Evolutionary conservation across 345 rosid species (phyloP).

Genomic region (Aegle marmelos): DNA sequence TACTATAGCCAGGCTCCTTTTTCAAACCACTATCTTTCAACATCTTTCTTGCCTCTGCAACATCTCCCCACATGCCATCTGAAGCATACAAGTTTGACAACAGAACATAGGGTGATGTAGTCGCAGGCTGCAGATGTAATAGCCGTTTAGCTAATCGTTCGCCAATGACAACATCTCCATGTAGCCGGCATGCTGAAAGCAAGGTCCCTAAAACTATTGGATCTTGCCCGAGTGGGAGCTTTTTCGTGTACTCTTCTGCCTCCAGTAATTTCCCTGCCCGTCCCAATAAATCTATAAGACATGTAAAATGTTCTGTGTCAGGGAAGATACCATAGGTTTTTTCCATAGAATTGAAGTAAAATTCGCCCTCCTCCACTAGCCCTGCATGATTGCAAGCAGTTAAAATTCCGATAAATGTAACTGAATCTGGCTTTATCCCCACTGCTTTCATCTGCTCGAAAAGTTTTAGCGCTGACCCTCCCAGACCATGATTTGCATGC

Average conservation of each 20-base stretch:
- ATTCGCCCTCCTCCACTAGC: slow-evolving; percentile 48
- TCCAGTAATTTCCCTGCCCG: slow-evolving; percentile 54
- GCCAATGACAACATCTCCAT: slow-evolving; percentile 42
- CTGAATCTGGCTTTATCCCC: slow-evolving; percentile 47
- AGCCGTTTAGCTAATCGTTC: slow-evolving; percentile 45
- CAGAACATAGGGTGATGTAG: slow-evolving; percentile 56
- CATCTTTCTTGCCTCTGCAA: slow-evolving; percentile 52
- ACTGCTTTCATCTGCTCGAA: slow-evolving; percentile 42
- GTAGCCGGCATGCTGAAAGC: slow-evolving; percentile 56
- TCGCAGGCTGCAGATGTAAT: slow-evolving; percentile 38
- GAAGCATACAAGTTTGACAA: slow-evolving; percentile 61
- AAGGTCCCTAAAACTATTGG: slow-evolving; percentile 54
- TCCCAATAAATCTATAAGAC: slow-evolving; percentile 64
- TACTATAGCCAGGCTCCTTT: slow-evolving; percentile 57
- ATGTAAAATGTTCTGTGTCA: slow-evolving; percentile 52
- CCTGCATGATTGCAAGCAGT: slow-evolving; percentile 68
- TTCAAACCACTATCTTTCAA: slow-evolving; percentile 53
- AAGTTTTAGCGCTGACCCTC: slow-evolving; percentile 39
- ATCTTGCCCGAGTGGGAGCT: slow-evolving; percentile 39
- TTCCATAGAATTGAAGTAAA: slow-evolving; percentile 43
- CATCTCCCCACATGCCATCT: slow-evolving; percentile 56
- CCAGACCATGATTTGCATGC: slow-evolving; percentile 56
- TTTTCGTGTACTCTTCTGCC: slow-evolving; percentile 45
- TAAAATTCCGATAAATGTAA: slow-evolving; percentile 55
- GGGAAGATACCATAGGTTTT: slow-evolving; percentile 44